Conservation (phyloP, 345 rosid species). For the Hevea brasiliensis region DNA sequence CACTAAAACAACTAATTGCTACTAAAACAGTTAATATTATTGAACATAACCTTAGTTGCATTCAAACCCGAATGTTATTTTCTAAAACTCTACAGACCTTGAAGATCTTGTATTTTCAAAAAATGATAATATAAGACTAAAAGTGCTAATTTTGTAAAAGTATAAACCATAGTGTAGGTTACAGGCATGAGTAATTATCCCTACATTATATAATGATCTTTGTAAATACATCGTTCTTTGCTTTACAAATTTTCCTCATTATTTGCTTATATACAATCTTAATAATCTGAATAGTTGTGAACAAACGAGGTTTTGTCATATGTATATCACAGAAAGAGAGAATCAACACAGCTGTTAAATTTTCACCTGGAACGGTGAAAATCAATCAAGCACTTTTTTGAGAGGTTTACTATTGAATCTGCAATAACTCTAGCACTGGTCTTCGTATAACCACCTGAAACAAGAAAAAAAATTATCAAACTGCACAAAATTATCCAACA, state of each 20-base stretch:
- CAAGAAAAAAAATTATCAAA: background rate
- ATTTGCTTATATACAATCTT: background rate
- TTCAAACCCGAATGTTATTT: too few species aligned
- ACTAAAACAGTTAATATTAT: too few species aligned
- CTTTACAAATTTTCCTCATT: background rate
- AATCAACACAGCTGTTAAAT: background rate
- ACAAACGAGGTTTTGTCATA: background rate
- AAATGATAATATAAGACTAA: too few species aligned
- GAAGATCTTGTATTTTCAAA: too few species aligned
- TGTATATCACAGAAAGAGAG: background rate
- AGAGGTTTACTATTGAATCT: conserved; percentile 71
- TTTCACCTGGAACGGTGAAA: conserved; percentile 13
- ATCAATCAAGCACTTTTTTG: conserved; percentile 56
- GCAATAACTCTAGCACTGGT: conserved; percentile 88
- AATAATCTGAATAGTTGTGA: background rate
- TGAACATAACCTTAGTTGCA: conserved; percentile 40
- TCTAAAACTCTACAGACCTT: too few species aligned
- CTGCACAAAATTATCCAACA: background rate
- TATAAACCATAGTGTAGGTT: too few species aligned
- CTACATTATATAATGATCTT: background rate
- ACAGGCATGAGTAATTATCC: too few species aligned
- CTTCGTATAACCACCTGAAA: conserved; percentile 94
- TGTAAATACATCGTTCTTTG: background rate
- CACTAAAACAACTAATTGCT: too few species aligned
- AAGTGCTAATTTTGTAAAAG: too few species aligned